Evolutionary conservation across 108 stramenopile genomes (phyloP), one percentile per base, ranked within the genome.

Genomic region (Hondaea fermentalgiana): DNA sequence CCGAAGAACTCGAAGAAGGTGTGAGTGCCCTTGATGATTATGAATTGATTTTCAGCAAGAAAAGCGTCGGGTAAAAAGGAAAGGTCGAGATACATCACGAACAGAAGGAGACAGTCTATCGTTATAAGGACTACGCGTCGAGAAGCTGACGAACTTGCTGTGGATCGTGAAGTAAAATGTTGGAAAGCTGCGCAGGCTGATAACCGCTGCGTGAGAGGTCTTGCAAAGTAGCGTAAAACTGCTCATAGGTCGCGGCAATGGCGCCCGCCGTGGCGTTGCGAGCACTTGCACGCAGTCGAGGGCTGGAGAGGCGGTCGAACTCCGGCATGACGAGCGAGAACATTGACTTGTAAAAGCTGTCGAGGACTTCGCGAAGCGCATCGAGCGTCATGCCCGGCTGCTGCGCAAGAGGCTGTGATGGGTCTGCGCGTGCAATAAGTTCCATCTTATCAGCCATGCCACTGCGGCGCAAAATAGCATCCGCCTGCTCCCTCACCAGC

Each of bases 131-230:
- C 49, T 23, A 83, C 19, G 76, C 76, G 28, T 83, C 76, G 25
- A 83, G 51, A 35, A 83, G 76, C 51, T 83, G 76, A 53, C 76
- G 76, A 12, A 83, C 76, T 23, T 83, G 76, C 25, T 83, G 49
- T 45, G 76, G 76, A 35, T 47, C 51, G 4, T 83, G 76, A 12
- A 83, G 51, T 12, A 83, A 28, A 83, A 83, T 55, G 3, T 83
- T 83, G 19, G 76, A n/a, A 16, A 83, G 76, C 76, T 83, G 76
- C 19, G 45, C 76, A 35, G 76, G 76, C 76, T 47, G 45, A 17
- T 45, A 53, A 12, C 76, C 76, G 51, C 76, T 83, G 23, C 76
- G 45, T 35, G 14, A 12, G 28, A 45, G 2, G 51, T 83, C 76
- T 17, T 47, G 45, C 6, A 83, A 12, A 25, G 76, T 53, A 45